Base-by-base conservation (phyloP, 306 rosid species). In the Phaseolus lunatus region DNA sequence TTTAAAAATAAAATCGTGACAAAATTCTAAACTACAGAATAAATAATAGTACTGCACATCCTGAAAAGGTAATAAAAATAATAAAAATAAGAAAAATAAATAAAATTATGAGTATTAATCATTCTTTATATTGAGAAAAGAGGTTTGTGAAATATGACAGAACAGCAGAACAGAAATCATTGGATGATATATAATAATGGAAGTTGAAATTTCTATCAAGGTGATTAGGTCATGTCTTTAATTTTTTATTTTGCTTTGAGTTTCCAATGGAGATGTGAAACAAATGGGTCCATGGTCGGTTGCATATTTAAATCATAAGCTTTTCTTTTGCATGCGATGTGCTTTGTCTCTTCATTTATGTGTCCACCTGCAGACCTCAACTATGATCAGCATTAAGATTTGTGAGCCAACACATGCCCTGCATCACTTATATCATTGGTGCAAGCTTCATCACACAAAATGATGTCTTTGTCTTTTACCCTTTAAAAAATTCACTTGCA, bases 271-370 rank as follows among this genome's bases (percentile, higher is more conserved):
- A 80, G 87, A 90, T 81, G 84, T 76, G 84, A 62, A 79, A 82
- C 74, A 31, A 71, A 84, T 86, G 92, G 90, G 91, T 69, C 89
- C 89, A 81, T 63, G 90, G 88, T 88, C 88, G 91, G 88, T 85
- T 81, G 37, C 67, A 87, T 87, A 72, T 76, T 86, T 47, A 68
- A 81, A 78, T 87, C 71, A 74, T 52, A 67, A 39, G 63, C 15
- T 70, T 75, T 72, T 75, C 78, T 75, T 73, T 82, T 81, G 80
- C 82, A 62, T 88, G 84, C 11, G 33, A 63, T 78, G 81, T 67
- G 80, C 47, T 70, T 47, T 84, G 59, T 75, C 58, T 70, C 44
- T 75, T 15, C 35, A 58, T 52, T 29, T 80, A 62, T 62, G 63
- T 72, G 75, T 59, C 82, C 78, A 82, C 72, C 67, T 72, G 12